phyloP scores from a whole-genome alignment of 768 basidiomycete species.

The Strobilomyces echinocephalus region DNA sequence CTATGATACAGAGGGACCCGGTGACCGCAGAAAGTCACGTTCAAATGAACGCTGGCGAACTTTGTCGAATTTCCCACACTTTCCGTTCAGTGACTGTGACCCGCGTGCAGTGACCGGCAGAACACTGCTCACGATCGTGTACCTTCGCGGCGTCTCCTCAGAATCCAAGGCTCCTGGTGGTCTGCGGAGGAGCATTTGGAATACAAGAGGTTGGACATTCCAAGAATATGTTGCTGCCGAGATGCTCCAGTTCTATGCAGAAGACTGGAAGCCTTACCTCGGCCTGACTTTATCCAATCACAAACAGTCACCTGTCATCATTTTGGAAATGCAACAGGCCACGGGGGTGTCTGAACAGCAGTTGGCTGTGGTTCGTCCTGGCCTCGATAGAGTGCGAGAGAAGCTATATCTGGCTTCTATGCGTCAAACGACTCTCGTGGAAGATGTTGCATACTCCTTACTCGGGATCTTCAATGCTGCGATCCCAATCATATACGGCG shows the following conservation, averaged over 20 bases:
- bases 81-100: no score
- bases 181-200: constrained; percentile 1
- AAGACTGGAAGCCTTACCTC: no score
- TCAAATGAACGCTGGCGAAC: no score
- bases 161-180: neutral
- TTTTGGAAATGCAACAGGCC: neutral
- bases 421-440: neutral
- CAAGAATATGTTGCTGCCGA: neutral
- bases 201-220: neutral
- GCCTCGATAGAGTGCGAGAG: neutral
- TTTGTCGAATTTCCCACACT: no score
- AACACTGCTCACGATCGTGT: no score
- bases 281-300: no score
- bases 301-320: no score
- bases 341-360: neutral
- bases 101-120: no score
- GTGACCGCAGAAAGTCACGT: no score
- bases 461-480: neutral
- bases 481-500: neutral
- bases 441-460: neutral
- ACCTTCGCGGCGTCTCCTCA: constrained; percentile 1
- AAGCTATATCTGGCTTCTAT: neutral
- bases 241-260: no score
- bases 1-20: no score
- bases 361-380: neutral